Evolutionary conservation across 192 early-diverging fungal genomes (phyloP).

Genomic region (Backusella morwellensis): DNA sequence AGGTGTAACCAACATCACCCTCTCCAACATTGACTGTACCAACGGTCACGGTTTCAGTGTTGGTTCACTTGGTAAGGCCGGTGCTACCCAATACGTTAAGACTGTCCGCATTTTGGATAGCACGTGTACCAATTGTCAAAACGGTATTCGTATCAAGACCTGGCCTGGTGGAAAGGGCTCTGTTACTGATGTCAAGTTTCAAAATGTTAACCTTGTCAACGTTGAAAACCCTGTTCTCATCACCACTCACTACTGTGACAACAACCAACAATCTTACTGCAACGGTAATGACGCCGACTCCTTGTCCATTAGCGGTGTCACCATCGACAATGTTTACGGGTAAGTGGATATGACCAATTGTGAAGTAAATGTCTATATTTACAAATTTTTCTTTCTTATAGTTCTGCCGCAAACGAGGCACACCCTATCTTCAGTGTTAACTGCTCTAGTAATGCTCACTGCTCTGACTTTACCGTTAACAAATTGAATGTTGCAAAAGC

Average conservation of each 20-base stretch:
- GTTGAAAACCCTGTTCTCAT: conserved; percentile 37
- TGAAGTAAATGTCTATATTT: not conserved
- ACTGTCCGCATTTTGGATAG: conserved; percentile 33
- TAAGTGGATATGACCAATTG: not conserved
- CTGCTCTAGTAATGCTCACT: conserved; percentile 19
- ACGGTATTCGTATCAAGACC: conserved; percentile 54
- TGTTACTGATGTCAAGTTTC: conserved; percentile 44
- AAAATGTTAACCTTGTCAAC: conserved; percentile 36
- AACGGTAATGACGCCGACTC: conserved; percentile 31
- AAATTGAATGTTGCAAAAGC: conserved; percentile 2
- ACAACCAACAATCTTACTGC: conserved; percentile 33
- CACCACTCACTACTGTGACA: conserved; percentile 46
- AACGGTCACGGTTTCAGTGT: conserved; percentile 28
- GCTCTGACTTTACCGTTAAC: conserved; percentile 10
- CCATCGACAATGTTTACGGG: conserved; percentile 38
- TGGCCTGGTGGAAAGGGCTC: conserved; percentile 39
- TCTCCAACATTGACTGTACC: conserved; percentile 37
- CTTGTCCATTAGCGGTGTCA: conserved; percentile 41
- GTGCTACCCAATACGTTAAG: conserved; percentile 32
- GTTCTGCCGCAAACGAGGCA: conserved; percentile 4
- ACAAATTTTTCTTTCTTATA: not conserved
- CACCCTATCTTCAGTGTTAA: conserved; percentile 14
- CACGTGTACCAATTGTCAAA: conserved; percentile 33
- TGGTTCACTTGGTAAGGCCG: conserved; percentile 14
- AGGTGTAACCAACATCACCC: conserved; percentile 36